phyloP scores from a whole-genome alignment of 805 yeast genomes.

The Ogataea zsoltii region DNA sequence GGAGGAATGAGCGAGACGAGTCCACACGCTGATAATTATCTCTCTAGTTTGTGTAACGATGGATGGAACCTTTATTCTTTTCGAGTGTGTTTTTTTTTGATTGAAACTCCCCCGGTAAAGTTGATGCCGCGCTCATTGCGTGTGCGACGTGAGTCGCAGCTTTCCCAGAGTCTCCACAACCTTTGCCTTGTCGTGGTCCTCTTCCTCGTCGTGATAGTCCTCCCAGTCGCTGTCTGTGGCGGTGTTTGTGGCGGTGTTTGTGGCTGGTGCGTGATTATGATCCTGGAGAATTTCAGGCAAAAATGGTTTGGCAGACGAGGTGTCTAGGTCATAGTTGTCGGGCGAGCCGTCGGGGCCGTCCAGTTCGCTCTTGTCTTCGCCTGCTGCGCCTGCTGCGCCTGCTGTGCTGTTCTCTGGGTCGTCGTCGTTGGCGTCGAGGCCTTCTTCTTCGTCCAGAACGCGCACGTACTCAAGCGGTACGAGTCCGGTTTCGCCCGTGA shows the following conservation, averaged over 20 bases:
- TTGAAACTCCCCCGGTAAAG: no score
- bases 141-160: slow-evolving; percentile 5
- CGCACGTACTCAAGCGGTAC: slow-evolving; percentile 96
- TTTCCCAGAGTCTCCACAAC: slow-evolving; percentile 4
- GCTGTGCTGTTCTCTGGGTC: no score
- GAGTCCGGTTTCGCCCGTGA: slow-evolving; percentile 78
- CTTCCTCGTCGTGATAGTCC: slow-evolving; percentile 16
- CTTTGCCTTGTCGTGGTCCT: slow-evolving; percentile 17
- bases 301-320: slow-evolving; percentile 44
- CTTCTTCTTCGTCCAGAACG: slow-evolving; percentile 26
- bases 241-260: slow-evolving; percentile 9
- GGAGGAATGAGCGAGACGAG: neutral
- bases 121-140: no score
- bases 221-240: slow-evolving; percentile 27
- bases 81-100: no score
- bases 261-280: slow-evolving; percentile 14
- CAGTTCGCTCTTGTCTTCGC: no score
- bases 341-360: no score
- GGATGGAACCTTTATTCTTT: no score
- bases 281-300: slow-evolving; percentile 36
- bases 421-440: slow-evolving; percentile 13
- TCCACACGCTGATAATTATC: no score
- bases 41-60: no score
- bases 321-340: neutral
- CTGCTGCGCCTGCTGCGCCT: no score